A percentile compares a stretch with the other conserved stretches of the same genome.
These are phyloP conservation scores for Silene uniflora DNA, from an alignment of 148 eudicot species.

Conservation along the genomic window DNA sequence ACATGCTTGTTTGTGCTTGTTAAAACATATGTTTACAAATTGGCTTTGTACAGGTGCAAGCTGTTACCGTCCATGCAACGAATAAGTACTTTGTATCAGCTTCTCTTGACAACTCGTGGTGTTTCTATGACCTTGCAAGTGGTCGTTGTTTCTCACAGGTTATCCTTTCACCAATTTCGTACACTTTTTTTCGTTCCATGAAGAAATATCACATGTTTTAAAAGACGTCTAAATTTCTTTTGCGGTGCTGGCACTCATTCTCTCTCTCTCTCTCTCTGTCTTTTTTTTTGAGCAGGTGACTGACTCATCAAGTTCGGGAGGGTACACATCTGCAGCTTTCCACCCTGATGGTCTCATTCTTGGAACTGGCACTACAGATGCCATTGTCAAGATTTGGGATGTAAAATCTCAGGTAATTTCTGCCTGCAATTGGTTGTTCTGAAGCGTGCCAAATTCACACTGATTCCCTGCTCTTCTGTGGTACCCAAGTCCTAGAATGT, in stretches of 20 bases:
- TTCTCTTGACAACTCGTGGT: slow-evolving; percentile 92
- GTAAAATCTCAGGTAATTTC: slow-evolving; percentile 82
- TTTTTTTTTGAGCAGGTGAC: slow-evolving; percentile 48
- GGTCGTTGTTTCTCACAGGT: slow-evolving; percentile 94
- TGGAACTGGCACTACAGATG: slow-evolving; percentile 87
- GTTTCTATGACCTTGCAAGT: slow-evolving; percentile 82
- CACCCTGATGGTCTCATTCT: slow-evolving; percentile 99
- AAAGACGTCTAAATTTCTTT: background rate
- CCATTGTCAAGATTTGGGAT: slow-evolving; percentile 92
- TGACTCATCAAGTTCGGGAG: slow-evolving; percentile 67
- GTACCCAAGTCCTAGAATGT: background rate
- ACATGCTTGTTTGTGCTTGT: background rate
- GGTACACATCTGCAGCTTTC: slow-evolving; percentile 92
- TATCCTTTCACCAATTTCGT: slow-evolving; percentile 12
- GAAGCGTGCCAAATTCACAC: background rate
- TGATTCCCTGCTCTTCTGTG: background rate
- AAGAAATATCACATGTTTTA: background rate
- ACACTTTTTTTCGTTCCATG: background rate
- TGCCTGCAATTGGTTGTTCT: background rate
- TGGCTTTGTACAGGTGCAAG: slow-evolving; percentile 64
- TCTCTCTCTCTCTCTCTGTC: slow-evolving; percentile 2
- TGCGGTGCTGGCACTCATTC: background rate
- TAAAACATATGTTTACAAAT: background rate
- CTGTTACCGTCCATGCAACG: slow-evolving; percentile 89
- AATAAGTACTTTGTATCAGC: slow-evolving; percentile 81